Evolutionary conservation across 2,329 filamentous ascomycete genomes (phyloP).

Genomic region (Myriangium duriaei): DNA sequence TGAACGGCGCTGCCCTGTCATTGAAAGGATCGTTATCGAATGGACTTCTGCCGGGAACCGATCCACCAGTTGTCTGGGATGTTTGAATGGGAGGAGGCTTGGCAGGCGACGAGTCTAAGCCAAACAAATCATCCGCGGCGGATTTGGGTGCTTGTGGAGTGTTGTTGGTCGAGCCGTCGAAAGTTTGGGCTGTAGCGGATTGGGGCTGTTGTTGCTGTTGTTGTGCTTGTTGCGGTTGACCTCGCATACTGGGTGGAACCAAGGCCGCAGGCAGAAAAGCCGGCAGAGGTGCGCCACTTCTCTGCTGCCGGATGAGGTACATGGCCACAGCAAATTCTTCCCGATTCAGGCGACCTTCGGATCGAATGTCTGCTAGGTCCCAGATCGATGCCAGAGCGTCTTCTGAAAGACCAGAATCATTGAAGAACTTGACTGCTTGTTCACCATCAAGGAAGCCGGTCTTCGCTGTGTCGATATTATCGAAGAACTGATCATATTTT

Average conservation of each 20-base stretch:
- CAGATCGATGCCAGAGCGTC: conserved; percentile 88
- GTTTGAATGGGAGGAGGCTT: conserved; percentile 40
- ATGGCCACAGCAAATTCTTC: conserved; percentile 97
- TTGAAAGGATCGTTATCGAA: conserved; percentile 51
- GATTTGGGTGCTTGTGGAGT: conserved; percentile 51
- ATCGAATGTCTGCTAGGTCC: conserved; percentile 91
- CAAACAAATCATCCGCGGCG: conserved; percentile 86
- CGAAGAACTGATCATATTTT: conserved; percentile 78
- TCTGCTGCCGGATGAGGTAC: conserved; percentile 87
- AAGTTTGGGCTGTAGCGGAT: conserved; percentile 40
- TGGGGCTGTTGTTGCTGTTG: conserved; percentile 31
- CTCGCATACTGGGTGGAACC: conserved; percentile 75
- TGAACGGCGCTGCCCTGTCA: conserved; percentile 28
- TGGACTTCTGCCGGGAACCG: conserved; percentile 32
- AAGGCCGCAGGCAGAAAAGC: conserved; percentile 66
- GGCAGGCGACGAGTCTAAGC: conserved; percentile 53
- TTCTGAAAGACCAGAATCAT: conserved; percentile 78
- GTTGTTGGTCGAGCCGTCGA: conserved; percentile 34
- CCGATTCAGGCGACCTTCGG: conserved; percentile 67
- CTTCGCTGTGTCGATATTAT: conserved; percentile 65
- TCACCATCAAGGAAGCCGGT: conserved; percentile 83
- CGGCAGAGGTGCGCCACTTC: conserved; percentile 58
- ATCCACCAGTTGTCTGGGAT: conserved; percentile 64
- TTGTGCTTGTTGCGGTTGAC: conserved; percentile 40
- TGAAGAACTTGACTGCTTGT: conserved; percentile 88